These are phyloP conservation scores for Pleurotus platypus DNA, from an alignment of 768 basidiomycete species.

Conservation along the genomic window DNA sequence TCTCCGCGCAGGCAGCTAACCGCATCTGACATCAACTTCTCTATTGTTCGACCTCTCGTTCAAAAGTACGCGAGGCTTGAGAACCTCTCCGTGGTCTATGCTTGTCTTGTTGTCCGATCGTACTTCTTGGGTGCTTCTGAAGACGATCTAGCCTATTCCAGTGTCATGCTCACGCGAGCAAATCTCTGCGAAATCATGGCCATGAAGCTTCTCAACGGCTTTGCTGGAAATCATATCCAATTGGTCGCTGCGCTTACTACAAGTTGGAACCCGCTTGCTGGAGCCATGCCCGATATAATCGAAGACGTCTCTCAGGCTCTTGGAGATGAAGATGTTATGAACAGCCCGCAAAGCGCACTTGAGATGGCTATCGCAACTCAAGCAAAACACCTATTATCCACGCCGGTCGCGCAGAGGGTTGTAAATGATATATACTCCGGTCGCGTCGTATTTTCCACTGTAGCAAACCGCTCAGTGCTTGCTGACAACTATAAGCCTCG, in stretches of 20 bases:
- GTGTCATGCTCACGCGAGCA: conserved; percentile 64
- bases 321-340: conserved; percentile 46
- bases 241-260: conserved; percentile 77
- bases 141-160: conserved; percentile 72
- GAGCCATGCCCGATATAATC: conserved; percentile 64
- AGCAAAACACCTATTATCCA: conserved; percentile 80
- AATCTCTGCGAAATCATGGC: conserved; percentile 86
- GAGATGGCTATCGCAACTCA: conserved; percentile 92
- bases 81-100: conserved; percentile 74
- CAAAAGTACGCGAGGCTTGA: conserved; percentile 73
- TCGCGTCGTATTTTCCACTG: conserved; percentile 63
- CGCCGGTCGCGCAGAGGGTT: conserved; percentile 81
- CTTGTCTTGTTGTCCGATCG: conserved; percentile 71
- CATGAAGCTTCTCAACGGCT: conserved; percentile 77
- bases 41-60: conserved; percentile 74
- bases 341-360: conserved; percentile 76
- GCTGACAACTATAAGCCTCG: conserved; percentile 87
- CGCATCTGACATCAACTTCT: conserved; percentile 80
- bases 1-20: conserved; percentile 59
- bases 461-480: conserved; percentile 68
- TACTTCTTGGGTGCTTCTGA: conserved; percentile 73
- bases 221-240: conserved; percentile 72
- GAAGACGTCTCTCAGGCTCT: conserved; percentile 59
- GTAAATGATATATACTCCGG: conserved; percentile 86
- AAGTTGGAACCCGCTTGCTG: conserved; percentile 82